Base-by-base conservation (phyloP, 352 stramenopile genomes). In the Phytophthora sp. region DNA sequence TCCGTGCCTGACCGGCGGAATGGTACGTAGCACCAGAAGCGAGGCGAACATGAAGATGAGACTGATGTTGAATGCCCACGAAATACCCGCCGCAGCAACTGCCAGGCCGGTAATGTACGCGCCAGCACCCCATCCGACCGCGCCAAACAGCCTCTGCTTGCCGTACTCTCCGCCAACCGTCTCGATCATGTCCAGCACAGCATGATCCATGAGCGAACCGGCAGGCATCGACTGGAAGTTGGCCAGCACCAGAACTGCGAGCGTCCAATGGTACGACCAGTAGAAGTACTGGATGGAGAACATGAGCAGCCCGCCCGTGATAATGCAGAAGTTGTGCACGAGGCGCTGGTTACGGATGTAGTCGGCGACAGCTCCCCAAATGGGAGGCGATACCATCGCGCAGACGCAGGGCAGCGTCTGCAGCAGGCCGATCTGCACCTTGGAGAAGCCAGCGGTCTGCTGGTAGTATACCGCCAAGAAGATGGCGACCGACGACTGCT, bases 141-240 rank as follows among this genome's bases (percentile, higher is more conserved):
- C 74, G n/a, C 80, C 81, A 60, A 88, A 89, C 24, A 92, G 77
- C 1, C 83, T 72, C 70, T 92, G 83, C 68, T 89, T 90, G 69
- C 83, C 83, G 41, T 92, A 92, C 49, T 90, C 83, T n/a, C 78
- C 79, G n/a, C 83, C 80, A 34, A 85, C 71, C 41, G 85, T 82
- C 45, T 72, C 60, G 23, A 92, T 76, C 72, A 92, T 71, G 24
- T 85, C 70, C 18, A 92, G 62, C 24, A 89, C 70, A 2, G 83
- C 79, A 55, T 89, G 79, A 61, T 92, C 83, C 27, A 90, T 71
- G 44, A 92, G 60, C 32, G 83, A 86, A 7, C 80, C 69, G 1
- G 70, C 57, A 0, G 82, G 77, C 59, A 74, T 66, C 30, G 55
- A 66, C 41, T 84, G 73, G 54, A 92, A 89, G 49, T 84, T 84